Percentiles rank a stretch among this genome's conserved stretches.
Conservation (phyloP, 495 filamentous ascomycete genomes). For the Aspergillus haitiensis region DNA sequence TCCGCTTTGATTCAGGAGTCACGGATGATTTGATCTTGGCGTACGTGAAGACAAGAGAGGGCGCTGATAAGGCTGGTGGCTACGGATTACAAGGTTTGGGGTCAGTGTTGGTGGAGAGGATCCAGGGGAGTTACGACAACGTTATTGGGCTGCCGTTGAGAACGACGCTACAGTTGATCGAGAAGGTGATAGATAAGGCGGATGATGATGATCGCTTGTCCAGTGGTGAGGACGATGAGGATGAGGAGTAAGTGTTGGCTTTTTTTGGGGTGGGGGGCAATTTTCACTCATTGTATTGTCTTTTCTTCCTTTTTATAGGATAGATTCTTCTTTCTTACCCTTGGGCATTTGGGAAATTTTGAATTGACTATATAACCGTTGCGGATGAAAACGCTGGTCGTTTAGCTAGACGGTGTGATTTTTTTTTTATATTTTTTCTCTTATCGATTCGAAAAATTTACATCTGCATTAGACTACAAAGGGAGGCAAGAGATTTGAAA, state of each 20-base stretch:
- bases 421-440: not conserved
- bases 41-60: constrained; percentile 90
- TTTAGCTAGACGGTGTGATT: not conserved
- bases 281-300: too few relatives aligned
- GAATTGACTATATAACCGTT: not conserved
- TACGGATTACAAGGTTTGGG: constrained; percentile 92
- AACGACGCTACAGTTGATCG: constrained; percentile 76
- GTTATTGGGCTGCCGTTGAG: constrained; percentile 91
- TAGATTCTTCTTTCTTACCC: not conserved
- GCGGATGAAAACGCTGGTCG: constrained; percentile 12
- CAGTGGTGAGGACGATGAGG: constrained; percentile 26
- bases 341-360: not conserved
- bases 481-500: not conserved
- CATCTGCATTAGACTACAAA: not conserved
- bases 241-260: constrained; percentile 7
- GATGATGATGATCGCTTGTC: constrained; percentile 53
- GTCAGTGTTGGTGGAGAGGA: constrained; percentile 78
- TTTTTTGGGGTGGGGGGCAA: too few relatives aligned
- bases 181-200: constrained; percentile 67
- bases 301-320: not conserved
- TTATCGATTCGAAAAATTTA: not conserved
- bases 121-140: constrained; percentile 91
- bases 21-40: constrained; percentile 80
- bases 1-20: constrained; percentile 71
- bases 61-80: constrained; percentile 92